Conservation (phyloP, 208 protist species). For the Leishmania martiniquensis region DNA sequence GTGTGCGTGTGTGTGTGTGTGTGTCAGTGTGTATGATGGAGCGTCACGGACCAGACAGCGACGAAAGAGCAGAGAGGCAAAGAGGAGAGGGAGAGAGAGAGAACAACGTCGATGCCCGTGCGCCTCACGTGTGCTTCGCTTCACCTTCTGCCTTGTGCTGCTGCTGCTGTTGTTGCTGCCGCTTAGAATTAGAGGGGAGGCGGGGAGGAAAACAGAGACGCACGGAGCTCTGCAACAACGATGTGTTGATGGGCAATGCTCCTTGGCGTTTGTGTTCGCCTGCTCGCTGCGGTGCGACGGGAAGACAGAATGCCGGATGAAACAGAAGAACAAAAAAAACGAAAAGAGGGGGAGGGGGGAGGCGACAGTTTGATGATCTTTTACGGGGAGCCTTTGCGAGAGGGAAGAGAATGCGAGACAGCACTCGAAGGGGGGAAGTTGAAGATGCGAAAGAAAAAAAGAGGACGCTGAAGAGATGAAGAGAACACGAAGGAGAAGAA, state of each 20-base stretch:
- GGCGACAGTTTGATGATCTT: too few relatives aligned
- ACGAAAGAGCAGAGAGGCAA: neutral
- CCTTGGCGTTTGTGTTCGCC: too few relatives aligned
- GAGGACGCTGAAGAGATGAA: neutral
- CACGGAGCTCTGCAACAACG: too few relatives aligned
- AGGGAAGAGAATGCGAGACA: neutral
- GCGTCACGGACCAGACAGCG: neutral
- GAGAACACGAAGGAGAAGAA: neutral
- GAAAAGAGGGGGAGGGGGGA: too few relatives aligned
- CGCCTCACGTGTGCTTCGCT: neutral
- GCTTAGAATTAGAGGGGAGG: neutral
- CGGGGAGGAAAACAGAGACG: neutral
- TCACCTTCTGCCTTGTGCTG: neutral
- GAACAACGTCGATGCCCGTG: neutral
- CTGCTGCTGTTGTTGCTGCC: neutral
- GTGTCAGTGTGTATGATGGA: too few relatives aligned
- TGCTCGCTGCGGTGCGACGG: too few relatives aligned
- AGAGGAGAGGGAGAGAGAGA: neutral
- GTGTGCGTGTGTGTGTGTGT: too few relatives aligned
- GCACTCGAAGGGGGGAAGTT: neutral
- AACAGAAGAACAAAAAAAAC: too few relatives aligned
- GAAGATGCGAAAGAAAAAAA: neutral
- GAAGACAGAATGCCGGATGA: too few relatives aligned
- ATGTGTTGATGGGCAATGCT: too few relatives aligned
- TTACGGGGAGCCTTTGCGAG: neutral